Base-by-base conservation (phyloP, 2,329 filamentous ascomycete species). In the Neofusicoccum parvum region DNA sequence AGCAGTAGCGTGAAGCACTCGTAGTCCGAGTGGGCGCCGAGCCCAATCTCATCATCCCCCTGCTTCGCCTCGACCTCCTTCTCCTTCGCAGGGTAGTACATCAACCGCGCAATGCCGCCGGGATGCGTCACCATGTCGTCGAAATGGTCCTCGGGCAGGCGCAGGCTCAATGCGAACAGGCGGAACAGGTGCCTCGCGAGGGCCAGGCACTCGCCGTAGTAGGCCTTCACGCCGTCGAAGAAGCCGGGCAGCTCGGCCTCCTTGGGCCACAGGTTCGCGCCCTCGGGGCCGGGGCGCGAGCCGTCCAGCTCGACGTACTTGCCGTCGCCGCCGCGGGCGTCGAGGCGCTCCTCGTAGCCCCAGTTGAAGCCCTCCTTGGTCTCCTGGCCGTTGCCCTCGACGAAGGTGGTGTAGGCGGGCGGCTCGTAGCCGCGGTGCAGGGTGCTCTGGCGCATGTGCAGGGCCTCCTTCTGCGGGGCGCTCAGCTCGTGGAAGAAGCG, bases 311-410 rank as follows among this genome's bases (percentile, higher is more conserved):
- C 78, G 14, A 70, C 69, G 67, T 80, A 81, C 65, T 73, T 65
- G 4, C 79, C 79, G 72, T 82, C 79, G 14, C 79, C 78, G 4
- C 78, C 79, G 0, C 71, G 76, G 1, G 70, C 72, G 64, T 81
- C 80, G 5, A 81, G 70, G 9, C 68, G 73, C 20, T 69, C 71
- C 68, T 81, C 79, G 64, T 82, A 81, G 6, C 77, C 75, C 70
- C 76, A 80, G 59, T 81, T 81, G 70, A 80, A 81, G 1, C 74
- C 77, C 62, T 80, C 77, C 65, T 81, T 80, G 0, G 75, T 76
- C 69, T 81, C 79, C 15, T 73, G 68, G 39, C 75, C 76, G 12
- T 78, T 77, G 12, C 78, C 79, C 27, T 54, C 62, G 32, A 58
- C 51, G 17, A 80, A 74, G 10, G 75, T 78, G 0, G 78, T 80